Percentiles rank a stretch among this genome's conserved stretches.
These are phyloP conservation scores for Dichotomocladium elegans DNA, from an alignment of 371 early-diverging fungal genomes.

Conservation along the genomic window DNA sequence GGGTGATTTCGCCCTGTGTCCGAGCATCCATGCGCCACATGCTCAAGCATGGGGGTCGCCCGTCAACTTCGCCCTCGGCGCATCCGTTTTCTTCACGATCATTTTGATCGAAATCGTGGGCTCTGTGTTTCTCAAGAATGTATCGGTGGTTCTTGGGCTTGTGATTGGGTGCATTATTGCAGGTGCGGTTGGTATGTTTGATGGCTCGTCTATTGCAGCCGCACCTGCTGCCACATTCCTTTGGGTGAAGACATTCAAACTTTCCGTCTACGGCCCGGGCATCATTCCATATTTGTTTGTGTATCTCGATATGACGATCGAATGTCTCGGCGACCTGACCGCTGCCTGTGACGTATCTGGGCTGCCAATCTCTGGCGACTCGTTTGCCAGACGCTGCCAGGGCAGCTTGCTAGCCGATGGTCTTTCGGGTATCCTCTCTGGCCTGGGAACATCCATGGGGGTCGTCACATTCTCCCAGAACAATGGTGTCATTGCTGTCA, in stretches of 20 bases:
- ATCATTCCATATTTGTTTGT: slow-evolving; percentile 56
- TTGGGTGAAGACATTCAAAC: slow-evolving; percentile 53
- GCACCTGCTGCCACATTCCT: slow-evolving; percentile 57
- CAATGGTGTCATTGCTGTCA: slow-evolving; percentile 61
- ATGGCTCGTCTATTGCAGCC: slow-evolving; percentile 28
- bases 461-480: slow-evolving; percentile 59
- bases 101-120: slow-evolving; percentile 54
- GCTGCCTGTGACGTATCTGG: slow-evolving; percentile 60
- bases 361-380: slow-evolving; percentile 48
- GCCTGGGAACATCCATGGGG: slow-evolving; percentile 48
- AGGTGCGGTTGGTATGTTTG: slow-evolving; percentile 53
- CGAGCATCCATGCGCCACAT: slow-evolving; percentile 43
- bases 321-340: slow-evolving; percentile 57
- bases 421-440: slow-evolving; percentile 47
- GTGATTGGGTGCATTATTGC: slow-evolving; percentile 54
- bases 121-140: slow-evolving; percentile 55
- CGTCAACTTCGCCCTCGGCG: slow-evolving; percentile 52
- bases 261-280: slow-evolving; percentile 51
- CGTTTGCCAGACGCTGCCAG: slow-evolving; percentile 56
- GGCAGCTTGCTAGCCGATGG: slow-evolving; percentile 62
- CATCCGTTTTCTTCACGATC: slow-evolving; percentile 51
- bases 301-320: slow-evolving; percentile 47
- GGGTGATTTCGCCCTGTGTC: slow-evolving; percentile 29
- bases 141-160: slow-evolving; percentile 55
- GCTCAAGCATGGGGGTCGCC: slow-evolving; percentile 50